Evolutionary conservation across 2,329 filamentous ascomycete species (phyloP).

Genomic region (Talaromyces sp.): DNA sequence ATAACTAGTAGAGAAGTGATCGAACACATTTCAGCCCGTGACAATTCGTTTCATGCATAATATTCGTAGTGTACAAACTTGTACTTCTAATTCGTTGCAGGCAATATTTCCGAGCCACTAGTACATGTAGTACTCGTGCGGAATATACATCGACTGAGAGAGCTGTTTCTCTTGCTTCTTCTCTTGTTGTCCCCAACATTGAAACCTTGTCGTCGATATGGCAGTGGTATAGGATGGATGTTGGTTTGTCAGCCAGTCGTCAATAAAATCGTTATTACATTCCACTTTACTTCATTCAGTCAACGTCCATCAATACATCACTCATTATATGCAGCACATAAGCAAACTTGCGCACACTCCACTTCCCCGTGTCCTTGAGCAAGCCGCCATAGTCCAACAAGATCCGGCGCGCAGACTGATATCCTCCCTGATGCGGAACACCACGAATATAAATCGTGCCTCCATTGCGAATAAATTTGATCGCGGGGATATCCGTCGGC

Average conservation of each 20-base stretch:
- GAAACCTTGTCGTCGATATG: too few species aligned
- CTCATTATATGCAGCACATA: constrained; percentile 54
- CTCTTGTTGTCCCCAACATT: too few species aligned
- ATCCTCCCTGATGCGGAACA: constrained; percentile 45
- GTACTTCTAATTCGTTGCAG: too few species aligned
- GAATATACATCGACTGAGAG: too few species aligned
- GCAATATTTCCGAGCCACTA: too few species aligned
- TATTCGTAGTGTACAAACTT: too few species aligned
- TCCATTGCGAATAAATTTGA: constrained; percentile 46
- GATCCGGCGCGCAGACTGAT: constrained; percentile 48
- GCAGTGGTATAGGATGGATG: too few species aligned
- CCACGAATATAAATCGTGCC: constrained; percentile 47
- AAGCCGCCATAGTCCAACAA: constrained; percentile 50
- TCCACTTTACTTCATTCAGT: constrained; percentile 16
- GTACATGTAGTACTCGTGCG: too few species aligned
- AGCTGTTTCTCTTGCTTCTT: too few species aligned
- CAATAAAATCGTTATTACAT: background rate
- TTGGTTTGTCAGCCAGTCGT: background rate
- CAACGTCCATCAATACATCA: constrained; percentile 39
- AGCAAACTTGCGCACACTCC: constrained; percentile 48
- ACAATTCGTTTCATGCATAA: too few species aligned
- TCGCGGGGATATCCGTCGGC: constrained; percentile 21
- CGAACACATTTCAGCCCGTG: too few species aligned
- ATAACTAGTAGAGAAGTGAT: too few species aligned
- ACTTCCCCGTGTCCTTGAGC: constrained; percentile 50